Conservation (phyloP, 257 asterid genomes). For the Thymus quinquecostatus region DNA sequence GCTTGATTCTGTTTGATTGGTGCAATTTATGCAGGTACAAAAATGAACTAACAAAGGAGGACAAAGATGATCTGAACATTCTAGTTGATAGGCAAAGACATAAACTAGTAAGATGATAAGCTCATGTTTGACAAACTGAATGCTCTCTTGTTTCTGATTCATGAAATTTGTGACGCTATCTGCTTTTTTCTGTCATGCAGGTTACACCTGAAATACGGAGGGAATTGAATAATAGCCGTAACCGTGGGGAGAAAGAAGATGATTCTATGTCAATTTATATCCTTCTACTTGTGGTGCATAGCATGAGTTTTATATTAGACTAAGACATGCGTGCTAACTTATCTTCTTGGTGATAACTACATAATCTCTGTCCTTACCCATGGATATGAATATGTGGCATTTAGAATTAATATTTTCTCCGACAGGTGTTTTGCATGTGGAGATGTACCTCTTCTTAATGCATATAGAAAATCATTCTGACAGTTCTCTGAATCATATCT, state of each 20-base stretch:
- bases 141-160: neutral
- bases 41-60: slow-evolving; percentile 82
- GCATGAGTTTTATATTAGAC: slow-evolving; percentile 4
- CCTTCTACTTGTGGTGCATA: slow-evolving; percentile 47
- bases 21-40: slow-evolving; percentile 62
- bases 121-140: slow-evolving; percentile 11
- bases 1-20: slow-evolving; percentile 4
- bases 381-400: neutral
- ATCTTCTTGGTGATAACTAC: neutral
- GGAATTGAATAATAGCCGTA: slow-evolving; percentile 84
- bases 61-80: slow-evolving; percentile 60
- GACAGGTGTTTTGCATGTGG: neutral
- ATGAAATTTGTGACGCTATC: neutral
- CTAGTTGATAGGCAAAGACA: slow-evolving; percentile 80
- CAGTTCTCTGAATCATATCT: neutral
- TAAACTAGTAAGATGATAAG: slow-evolving; percentile 60
- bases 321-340: slow-evolving; percentile 17
- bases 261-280: slow-evolving; percentile 78
- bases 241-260: slow-evolving; percentile 90
- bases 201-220: slow-evolving; percentile 90
- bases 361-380: neutral
- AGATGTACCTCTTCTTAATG: neutral
- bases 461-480: neutral
- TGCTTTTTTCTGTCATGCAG: slow-evolving; percentile 46
- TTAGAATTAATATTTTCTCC: neutral